phyloP scores from a whole-genome alignment of 2,329 filamentous ascomycete species.

The Cladosporium sp. region DNA sequence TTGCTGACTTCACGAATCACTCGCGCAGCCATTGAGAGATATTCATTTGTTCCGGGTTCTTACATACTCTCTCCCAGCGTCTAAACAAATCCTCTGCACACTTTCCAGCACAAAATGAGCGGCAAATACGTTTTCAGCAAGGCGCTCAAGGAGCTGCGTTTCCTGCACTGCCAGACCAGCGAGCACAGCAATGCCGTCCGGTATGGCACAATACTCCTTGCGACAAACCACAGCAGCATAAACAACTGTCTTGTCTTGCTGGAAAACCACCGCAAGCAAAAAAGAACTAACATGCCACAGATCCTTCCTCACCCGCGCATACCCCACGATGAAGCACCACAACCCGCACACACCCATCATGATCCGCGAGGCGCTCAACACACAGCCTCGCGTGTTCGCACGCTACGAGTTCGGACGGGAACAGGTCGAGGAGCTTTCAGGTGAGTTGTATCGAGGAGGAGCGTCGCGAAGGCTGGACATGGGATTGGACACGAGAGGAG shows the following conservation, averaged over 20 bases:
- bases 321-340: slow-evolving; percentile 99
- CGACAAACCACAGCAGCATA: not conserved
- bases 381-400: slow-evolving; percentile 82
- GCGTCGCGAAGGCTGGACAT: not conserved
- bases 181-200: slow-evolving; percentile 86
- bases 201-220: slow-evolving; percentile 48
- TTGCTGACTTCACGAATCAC: slow-evolving; percentile 14
- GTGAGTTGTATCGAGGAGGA: slow-evolving; percentile 38
- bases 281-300: slow-evolving; percentile 48
- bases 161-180: slow-evolving; percentile 93
- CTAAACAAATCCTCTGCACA: not conserved
- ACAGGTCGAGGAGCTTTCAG: slow-evolving; percentile 62
- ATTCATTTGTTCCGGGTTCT: not conserved
- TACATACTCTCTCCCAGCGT: not conserved
- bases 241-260: not conserved
- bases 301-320: slow-evolving; percentile 84
- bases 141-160: slow-evolving; percentile 90
- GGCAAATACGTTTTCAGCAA: slow-evolving; percentile 89
- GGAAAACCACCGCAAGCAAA: not conserved
- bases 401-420: slow-evolving; percentile 79
- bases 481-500: not conserved
- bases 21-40: not conserved
- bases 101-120: slow-evolving; percentile 62
- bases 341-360: slow-evolving; percentile 93
- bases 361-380: slow-evolving; percentile 86